Conservation (phyloP, 345 rosid species). For the Eucalyptus sp. region DNA sequence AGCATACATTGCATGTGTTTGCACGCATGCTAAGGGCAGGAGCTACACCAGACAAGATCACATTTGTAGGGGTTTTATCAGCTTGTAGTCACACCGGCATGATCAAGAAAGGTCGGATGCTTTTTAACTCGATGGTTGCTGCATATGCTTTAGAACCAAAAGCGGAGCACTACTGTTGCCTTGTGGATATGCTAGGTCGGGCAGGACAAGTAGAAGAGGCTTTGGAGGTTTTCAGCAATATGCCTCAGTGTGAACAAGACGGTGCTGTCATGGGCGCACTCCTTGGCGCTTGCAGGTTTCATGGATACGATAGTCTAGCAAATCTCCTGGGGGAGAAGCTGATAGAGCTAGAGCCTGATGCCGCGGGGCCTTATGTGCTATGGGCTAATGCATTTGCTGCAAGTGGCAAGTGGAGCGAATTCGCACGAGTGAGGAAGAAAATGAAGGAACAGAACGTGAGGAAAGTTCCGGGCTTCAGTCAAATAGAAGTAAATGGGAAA, state of each 20-base stretch:
- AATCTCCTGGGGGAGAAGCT: slow-evolving; percentile 7
- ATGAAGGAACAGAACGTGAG: slow-evolving; percentile 22
- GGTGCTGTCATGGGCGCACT: slow-evolving; percentile 27
- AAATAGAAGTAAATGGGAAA: slow-evolving; percentile 21
- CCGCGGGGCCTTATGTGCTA: slow-evolving; percentile 10
- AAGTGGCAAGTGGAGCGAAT: slow-evolving; percentile 19
- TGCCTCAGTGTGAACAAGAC: slow-evolving; percentile 13
- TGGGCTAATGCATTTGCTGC: slow-evolving; percentile 22
- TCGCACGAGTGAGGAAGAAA: slow-evolving; percentile 23
- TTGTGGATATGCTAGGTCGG: slow-evolving; percentile 28
- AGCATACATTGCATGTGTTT: slow-evolving; percentile 14
- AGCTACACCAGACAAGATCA: slow-evolving; percentile 20
- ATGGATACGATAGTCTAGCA: slow-evolving; percentile 9
- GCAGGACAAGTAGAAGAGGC: slow-evolving; percentile 21
- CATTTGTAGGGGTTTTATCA: slow-evolving; percentile 25
- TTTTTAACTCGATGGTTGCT: slow-evolving; percentile 13
- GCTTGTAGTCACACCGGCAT: slow-evolving; percentile 30
- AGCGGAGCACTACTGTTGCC: slow-evolving; percentile 33
- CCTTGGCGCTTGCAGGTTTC: slow-evolving; percentile 19
- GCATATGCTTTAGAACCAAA: slow-evolving; percentile 14
- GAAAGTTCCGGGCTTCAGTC: slow-evolving; percentile 28
- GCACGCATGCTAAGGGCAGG: slow-evolving; percentile 19
- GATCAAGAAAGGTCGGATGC: slow-evolving; percentile 13
- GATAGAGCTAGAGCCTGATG: slow-evolving; percentile 16
- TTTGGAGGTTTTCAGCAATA: slow-evolving; percentile 6